These are phyloP conservation scores for Metarhizium sp. DNA, from an alignment of 2,329 filamentous ascomycete genomes.

Conservation along the genomic window DNA sequence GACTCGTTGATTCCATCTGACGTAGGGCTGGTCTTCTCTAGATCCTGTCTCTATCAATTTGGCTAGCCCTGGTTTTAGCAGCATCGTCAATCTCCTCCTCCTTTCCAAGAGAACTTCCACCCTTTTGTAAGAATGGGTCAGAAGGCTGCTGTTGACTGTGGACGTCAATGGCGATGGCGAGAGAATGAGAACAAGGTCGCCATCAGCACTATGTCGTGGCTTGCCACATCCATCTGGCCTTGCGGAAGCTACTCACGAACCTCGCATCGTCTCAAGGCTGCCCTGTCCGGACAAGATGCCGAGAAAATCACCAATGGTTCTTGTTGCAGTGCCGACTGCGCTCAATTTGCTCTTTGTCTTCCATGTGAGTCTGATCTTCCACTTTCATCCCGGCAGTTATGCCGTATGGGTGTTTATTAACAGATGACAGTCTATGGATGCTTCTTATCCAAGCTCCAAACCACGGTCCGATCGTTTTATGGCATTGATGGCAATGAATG, in stretches of 20 bases:
- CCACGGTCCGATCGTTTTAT: conserved; percentile 21
- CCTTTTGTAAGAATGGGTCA: conserved; percentile 13
- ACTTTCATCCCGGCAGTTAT: not conserved
- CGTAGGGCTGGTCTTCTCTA: not conserved
- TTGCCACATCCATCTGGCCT: conserved; percentile 12
- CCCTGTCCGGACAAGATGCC: conserved; percentile 12
- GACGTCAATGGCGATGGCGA: conserved; percentile 11
- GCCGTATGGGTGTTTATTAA: conserved; percentile 1
- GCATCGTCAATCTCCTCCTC: not conserved
- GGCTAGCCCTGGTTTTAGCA: not conserved
- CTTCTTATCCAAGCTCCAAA: conserved; percentile 19
- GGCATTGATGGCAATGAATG: conserved; percentile 17
- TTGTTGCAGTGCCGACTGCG: conserved; percentile 15
- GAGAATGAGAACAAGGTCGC: not conserved
- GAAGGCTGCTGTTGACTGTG: conserved; percentile 4
- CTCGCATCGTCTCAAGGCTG: conserved; percentile 13
- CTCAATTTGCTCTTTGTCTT: conserved; percentile 13
- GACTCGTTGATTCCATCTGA: not conserved
- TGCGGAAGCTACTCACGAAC: conserved; percentile 20
- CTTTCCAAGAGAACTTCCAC: not conserved
- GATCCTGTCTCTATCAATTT: not conserved
- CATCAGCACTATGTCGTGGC: conserved; percentile 3
- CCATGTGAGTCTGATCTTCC: conserved; percentile 14
- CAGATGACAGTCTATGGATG: conserved; percentile 19
- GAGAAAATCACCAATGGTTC: conserved; percentile 8